These are phyloP conservation scores for Komagataella ulmi DNA, from an alignment of 805 yeast genomes.

Conservation along the genomic window DNA sequence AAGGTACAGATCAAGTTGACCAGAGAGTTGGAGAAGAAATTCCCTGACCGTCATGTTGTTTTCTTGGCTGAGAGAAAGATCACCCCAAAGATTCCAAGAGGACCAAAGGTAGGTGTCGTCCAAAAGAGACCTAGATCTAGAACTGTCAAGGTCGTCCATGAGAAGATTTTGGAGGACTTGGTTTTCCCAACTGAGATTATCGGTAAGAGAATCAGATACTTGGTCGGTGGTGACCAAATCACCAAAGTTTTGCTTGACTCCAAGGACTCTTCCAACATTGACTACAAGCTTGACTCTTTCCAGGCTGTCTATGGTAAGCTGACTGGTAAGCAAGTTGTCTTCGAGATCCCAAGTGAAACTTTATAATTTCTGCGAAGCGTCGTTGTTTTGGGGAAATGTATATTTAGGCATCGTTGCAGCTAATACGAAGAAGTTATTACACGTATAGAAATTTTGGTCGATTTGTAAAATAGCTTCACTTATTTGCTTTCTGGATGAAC, in stretches of 20 bases:
- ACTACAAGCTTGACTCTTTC: constrained; percentile 98
- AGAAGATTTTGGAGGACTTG: constrained; percentile 95
- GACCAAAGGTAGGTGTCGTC: constrained; percentile 55
- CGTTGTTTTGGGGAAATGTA: not conserved
- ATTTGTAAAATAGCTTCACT: not conserved
- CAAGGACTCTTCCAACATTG: constrained; percentile 93
- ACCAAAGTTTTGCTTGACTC: constrained; percentile 96
- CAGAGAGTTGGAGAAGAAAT: constrained; percentile 99
- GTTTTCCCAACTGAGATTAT: constrained; percentile 99
- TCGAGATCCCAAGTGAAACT: constrained; percentile 70
- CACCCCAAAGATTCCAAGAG: constrained; percentile 97
- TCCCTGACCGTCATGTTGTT: constrained; percentile 99
- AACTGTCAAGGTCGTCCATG: constrained; percentile 98
- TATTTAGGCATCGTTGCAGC: not conserved
- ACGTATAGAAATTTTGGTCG: not conserved
- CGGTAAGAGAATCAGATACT: constrained; percentile 98
- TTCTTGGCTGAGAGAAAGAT: constrained; percentile 99
- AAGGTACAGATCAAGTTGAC: constrained; percentile 94
- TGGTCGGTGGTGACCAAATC: constrained; percentile 97
- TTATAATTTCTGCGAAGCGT: constrained; percentile 16
- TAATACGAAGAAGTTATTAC: not conserved
- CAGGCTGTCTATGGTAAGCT: constrained; percentile 96
- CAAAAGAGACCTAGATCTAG: constrained; percentile 99
- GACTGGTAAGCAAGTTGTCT: constrained; percentile 99
- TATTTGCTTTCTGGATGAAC: not conserved